phyloP scores from a whole-genome alignment of 73 alveolate species.

The Paraurostyla sp. region DNA sequence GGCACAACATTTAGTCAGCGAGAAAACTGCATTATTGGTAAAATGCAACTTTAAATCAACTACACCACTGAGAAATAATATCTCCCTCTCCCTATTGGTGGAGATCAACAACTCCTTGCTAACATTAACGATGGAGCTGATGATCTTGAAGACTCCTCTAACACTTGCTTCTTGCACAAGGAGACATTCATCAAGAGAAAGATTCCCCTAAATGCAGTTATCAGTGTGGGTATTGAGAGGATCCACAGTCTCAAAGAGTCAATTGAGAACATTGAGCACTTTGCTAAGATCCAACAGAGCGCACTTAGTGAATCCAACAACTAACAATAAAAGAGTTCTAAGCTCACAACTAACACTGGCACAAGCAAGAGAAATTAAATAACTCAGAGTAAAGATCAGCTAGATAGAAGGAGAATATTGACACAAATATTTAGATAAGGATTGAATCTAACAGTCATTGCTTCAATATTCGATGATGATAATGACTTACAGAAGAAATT shows the following conservation, averaged over 20 bases:
- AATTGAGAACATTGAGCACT: slow-evolving; percentile 60
- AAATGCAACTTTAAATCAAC: slow-evolving; percentile 52
- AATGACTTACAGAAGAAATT: slow-evolving; percentile 34
- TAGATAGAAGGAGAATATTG: slow-evolving; percentile 63
- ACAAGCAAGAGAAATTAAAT: slow-evolving; percentile 15
- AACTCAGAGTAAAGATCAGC: slow-evolving; percentile 23
- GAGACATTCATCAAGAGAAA: slow-evolving; percentile 70
- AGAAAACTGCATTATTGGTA: slow-evolving; percentile 71
- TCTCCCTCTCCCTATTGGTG: not conserved
- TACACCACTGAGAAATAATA: slow-evolving; percentile 47
- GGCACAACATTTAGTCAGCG: slow-evolving; percentile 67
- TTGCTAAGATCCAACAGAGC: slow-evolving; percentile 43
- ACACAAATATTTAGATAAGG: slow-evolving; percentile 56
- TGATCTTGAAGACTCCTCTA: not conserved
- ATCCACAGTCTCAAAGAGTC: slow-evolving; percentile 46
- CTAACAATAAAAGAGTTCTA: not conserved
- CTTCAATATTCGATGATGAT: slow-evolving; percentile 56
- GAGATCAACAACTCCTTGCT: not conserved
- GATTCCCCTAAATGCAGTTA: slow-evolving; percentile 65
- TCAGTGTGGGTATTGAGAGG: slow-evolving; percentile 43
- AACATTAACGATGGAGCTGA: slow-evolving; percentile 8
- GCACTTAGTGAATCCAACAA: not conserved
- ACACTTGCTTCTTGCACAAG: slow-evolving; percentile 57
- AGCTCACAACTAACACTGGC: slow-evolving; percentile 1
- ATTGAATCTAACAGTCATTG: slow-evolving; percentile 58